Percentiles rank a stretch among this genome's conserved stretches.
Conservation (phyloP, 2,329 filamentous ascomycete genomes). For the Fusarium equiseti region DNA sequence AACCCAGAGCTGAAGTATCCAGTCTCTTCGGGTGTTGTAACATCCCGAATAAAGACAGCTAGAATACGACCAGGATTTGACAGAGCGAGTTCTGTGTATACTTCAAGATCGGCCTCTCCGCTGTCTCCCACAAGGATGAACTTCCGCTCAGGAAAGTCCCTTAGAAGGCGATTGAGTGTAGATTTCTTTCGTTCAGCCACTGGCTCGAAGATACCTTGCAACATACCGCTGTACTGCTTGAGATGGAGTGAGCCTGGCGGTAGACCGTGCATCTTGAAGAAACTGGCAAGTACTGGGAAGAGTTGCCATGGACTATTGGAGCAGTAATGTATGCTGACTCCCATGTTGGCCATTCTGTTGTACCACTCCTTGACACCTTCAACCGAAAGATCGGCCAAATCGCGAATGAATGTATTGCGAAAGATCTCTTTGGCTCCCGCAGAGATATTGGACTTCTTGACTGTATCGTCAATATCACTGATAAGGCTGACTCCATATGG, state of each 20-base stretch:
- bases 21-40: slow-evolving; percentile 79
- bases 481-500: slow-evolving; percentile 88
- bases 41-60: slow-evolving; percentile 93
- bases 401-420: slow-evolving; percentile 92
- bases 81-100: slow-evolving; percentile 93
- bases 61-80: slow-evolving; percentile 85
- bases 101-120: slow-evolving; percentile 95
- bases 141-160: slow-evolving; percentile 88
- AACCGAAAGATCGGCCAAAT: slow-evolving; percentile 83
- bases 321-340: slow-evolving; percentile 93
- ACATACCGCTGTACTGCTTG: slow-evolving; percentile 96
- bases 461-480: slow-evolving; percentile 97
- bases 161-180: slow-evolving; percentile 84
- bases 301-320: slow-evolving; percentile 99
- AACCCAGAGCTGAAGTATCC: slow-evolving; percentile 81
- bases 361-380: slow-evolving; percentile 95
- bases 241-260: slow-evolving; percentile 92
- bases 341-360: slow-evolving; percentile 77
- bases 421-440: slow-evolving; percentile 93
- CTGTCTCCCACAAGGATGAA: slow-evolving; percentile 96
- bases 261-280: slow-evolving; percentile 82
- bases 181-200: slow-evolving; percentile 94
- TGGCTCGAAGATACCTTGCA: slow-evolving; percentile 97
- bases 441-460: slow-evolving; percentile 93
- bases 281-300: slow-evolving; percentile 88